phyloP scores from a whole-genome alignment of 2,329 filamentous ascomycete species.

The Fusarium mangiferae region DNA sequence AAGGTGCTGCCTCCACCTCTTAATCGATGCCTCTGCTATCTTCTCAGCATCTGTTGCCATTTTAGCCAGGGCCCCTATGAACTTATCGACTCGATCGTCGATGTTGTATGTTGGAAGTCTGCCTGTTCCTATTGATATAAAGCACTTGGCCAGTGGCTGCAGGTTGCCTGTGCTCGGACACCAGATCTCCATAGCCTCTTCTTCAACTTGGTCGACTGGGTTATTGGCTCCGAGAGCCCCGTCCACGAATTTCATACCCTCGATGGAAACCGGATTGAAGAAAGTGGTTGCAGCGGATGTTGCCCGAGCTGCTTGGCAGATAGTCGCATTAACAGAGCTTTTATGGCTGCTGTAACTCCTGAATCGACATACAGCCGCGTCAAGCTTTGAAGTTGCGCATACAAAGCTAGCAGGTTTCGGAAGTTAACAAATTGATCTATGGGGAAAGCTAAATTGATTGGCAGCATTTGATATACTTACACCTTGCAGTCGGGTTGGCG shows the following conservation, averaged over 20 bases:
- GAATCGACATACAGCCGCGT: background rate
- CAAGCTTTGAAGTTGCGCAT: background rate
- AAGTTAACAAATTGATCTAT: background rate
- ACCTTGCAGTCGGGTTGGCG: background rate
- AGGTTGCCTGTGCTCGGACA: background rate
- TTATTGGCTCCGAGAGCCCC: background rate
- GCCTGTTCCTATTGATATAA: background rate
- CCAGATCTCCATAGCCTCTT: background rate
- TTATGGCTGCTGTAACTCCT: background rate
- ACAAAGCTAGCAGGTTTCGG: background rate
- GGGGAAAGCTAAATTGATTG: too few relatives aligned
- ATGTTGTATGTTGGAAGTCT: background rate
- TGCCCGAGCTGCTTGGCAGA: background rate
- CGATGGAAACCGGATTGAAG: background rate
- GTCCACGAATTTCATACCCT: background rate
- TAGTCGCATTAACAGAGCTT: fast-evolving
- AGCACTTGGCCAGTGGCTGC: background rate
- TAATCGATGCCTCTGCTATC: background rate
- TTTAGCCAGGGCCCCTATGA: background rate
- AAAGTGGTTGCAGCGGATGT: background rate
- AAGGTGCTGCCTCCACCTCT: background rate
- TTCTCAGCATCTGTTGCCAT: background rate
- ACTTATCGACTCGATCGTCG: background rate
- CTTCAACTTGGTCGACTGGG: background rate
- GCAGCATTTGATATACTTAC: background rate